Percentiles rank a stretch among this genome's conserved stretches.
Conservation (phyloP, 495 filamentous ascomycete species). For the Lasiosphaeria ovina region DNA sequence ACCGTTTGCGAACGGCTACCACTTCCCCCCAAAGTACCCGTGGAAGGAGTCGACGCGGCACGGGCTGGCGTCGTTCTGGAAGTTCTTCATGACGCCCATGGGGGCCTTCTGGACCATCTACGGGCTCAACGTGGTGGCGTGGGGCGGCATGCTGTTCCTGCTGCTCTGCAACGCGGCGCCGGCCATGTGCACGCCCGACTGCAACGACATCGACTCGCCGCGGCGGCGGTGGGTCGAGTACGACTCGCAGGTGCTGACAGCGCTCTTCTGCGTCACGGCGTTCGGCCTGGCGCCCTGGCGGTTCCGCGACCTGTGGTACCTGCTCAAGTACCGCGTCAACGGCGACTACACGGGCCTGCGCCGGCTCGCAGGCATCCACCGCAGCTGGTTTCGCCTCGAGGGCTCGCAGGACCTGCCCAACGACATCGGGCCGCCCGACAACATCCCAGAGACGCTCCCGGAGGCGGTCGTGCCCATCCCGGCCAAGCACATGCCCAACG, state of each 20-base stretch:
- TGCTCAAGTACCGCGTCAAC: slow-evolving; percentile 59
- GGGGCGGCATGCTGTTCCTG: slow-evolving; percentile 89
- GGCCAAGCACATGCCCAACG: slow-evolving; percentile 48
- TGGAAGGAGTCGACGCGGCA: slow-evolving; percentile 57
- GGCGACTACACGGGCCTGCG: slow-evolving; percentile 54
- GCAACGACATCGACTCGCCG: slow-evolving; percentile 70
- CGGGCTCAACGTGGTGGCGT: slow-evolving; percentile 76
- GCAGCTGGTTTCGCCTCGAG: slow-evolving; percentile 66
- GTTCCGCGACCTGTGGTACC: slow-evolving; percentile 72
- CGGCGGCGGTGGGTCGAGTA: slow-evolving; percentile 81
- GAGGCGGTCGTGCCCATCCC: slow-evolving; percentile 54
- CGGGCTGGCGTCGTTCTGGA: slow-evolving; percentile 55
- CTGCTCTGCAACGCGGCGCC: slow-evolving; percentile 72
- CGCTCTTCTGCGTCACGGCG: slow-evolving; percentile 81
- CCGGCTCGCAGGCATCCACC: slow-evolving; percentile 63
- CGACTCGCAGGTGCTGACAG: slow-evolving; percentile 80
- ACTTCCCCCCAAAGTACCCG: slow-evolving; percentile 66
- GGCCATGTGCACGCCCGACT: slow-evolving; percentile 73
- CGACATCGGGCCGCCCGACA: slow-evolving; percentile 40
- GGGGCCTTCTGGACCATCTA: slow-evolving; percentile 77
- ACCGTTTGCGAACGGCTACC: slow-evolving; percentile 59
- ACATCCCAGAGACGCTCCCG: slow-evolving; percentile 37
- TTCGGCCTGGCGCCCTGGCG: slow-evolving; percentile 85
- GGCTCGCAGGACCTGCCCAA: slow-evolving; percentile 51
- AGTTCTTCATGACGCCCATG: slow-evolving; percentile 57